Evolutionary conservation across 257 asterid genomes (phyloP).

Genomic region (Fraxinus anomala): DNA sequence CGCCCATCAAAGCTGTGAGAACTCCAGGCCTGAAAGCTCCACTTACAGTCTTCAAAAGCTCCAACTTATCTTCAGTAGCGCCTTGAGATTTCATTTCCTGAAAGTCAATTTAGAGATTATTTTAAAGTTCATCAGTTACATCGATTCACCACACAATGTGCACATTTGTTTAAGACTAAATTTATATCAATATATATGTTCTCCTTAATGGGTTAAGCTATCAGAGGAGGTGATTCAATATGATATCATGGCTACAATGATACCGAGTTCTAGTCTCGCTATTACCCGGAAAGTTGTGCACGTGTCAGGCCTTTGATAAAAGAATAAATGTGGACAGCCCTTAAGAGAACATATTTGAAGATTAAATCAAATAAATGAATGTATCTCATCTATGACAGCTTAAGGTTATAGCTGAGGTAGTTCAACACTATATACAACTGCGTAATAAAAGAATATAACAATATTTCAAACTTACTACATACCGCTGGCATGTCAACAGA

Average conservation of each 20-base stretch:
- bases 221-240: background rate
- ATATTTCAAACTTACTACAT: background rate
- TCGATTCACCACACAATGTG: background rate
- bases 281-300: background rate
- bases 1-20: slow-evolving; percentile 67
- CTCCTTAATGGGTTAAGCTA: background rate
- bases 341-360: background rate
- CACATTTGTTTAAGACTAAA: background rate
- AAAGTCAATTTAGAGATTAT: slow-evolving; percentile 9
- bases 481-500: slow-evolving; percentile 58
- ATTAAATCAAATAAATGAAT: background rate
- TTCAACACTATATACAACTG: background rate
- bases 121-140: background rate
- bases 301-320: background rate
- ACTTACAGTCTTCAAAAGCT: slow-evolving; percentile 46
- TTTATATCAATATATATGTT: background rate
- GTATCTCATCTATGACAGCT: background rate
- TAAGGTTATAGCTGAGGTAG: background rate
- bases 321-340: background rate
- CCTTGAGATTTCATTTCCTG: slow-evolving; percentile 53
- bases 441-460: background rate
- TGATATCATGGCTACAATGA: background rate
- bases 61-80: slow-evolving; percentile 40
- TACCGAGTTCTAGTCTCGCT: background rate
- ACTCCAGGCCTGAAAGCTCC: slow-evolving; percentile 59